These are phyloP conservation scores for Trichoderma aggressivum DNA, from an alignment of 2,329 filamentous ascomycete genomes.

Conservation along the genomic window DNA sequence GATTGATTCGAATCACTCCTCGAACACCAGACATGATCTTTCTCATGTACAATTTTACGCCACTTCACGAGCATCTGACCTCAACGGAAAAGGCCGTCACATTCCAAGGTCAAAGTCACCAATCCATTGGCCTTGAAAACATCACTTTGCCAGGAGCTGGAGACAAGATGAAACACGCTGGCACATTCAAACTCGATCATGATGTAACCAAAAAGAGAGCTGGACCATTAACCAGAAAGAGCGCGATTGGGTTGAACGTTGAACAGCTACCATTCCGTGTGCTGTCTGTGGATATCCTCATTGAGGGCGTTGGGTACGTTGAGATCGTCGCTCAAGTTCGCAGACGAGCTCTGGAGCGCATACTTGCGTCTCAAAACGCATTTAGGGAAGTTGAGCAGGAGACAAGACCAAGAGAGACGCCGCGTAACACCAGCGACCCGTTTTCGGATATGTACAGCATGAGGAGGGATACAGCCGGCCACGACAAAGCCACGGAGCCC, in stretches of 20 bases:
- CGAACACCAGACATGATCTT: constrained; percentile 58
- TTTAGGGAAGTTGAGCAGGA: constrained; percentile 18
- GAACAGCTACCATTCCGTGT: constrained; percentile 75
- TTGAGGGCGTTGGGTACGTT: constrained; percentile 92
- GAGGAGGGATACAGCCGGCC: constrained; percentile 24
- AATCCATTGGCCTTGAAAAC: constrained; percentile 55
- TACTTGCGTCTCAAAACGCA: constrained; percentile 23
- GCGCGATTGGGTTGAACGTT: constrained; percentile 60
- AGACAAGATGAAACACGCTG: constrained; percentile 64
- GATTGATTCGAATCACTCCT: constrained; percentile 84
- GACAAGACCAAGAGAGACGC: background rate
- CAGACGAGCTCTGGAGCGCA: constrained; percentile 42
- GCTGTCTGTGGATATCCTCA: constrained; percentile 75
- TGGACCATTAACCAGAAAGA: constrained; percentile 65
- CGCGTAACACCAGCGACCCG: constrained; percentile 19
- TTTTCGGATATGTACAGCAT: constrained; percentile 28
- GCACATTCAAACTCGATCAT: constrained; percentile 69
- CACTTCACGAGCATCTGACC: constrained; percentile 72
- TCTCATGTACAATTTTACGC: constrained; percentile 82
- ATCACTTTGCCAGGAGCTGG: constrained; percentile 60
- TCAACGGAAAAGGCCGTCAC: constrained; percentile 73
- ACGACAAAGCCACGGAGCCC: background rate
- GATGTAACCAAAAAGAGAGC: constrained; percentile 80
- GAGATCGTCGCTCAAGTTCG: constrained; percentile 83
- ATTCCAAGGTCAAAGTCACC: constrained; percentile 63